Evolutionary conservation across 768 basidiomycete species (phyloP).

Genomic region (Boletales sp.): DNA sequence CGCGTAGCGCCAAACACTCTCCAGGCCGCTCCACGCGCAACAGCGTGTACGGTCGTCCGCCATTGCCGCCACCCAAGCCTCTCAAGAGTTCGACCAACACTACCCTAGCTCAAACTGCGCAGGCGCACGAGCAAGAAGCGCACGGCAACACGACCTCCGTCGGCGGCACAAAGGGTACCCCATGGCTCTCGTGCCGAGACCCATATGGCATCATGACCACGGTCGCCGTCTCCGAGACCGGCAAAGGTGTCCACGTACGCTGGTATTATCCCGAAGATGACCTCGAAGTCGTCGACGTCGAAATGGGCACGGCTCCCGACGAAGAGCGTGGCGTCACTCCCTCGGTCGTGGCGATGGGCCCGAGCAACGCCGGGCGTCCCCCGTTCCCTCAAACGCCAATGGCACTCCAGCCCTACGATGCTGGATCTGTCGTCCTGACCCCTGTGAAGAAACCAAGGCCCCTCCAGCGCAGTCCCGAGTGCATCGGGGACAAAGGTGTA

Average conservation of each 20-base stretch:
- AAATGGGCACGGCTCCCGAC: slow-evolving; percentile 12
- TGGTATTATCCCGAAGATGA: slow-evolving; percentile 15
- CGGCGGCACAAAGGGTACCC: neutral
- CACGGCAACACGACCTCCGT: neutral
- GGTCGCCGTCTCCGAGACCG: slow-evolving; percentile 18
- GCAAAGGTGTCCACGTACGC: slow-evolving; percentile 18
- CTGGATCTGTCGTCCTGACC: slow-evolving; percentile 29
- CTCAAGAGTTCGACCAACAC: slow-evolving; percentile 2
- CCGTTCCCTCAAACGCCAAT: slow-evolving; percentile 21
- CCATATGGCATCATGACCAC: slow-evolving; percentile 5
- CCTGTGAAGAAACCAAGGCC: slow-evolving; percentile 27
- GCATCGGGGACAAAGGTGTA: slow-evolving; percentile 29
- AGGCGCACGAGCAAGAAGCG: neutral
- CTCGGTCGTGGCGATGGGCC: neutral
- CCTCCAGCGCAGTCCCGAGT: slow-evolving; percentile 25
- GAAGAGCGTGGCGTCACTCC: slow-evolving; percentile 18
- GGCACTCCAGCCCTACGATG: slow-evolving; percentile 17
- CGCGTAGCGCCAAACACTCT: slow-evolving; percentile 17
- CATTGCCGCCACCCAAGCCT: slow-evolving; percentile 3
- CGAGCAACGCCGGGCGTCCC: neutral
- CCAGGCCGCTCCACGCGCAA: slow-evolving; percentile 21
- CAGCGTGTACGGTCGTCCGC: slow-evolving; percentile 18
- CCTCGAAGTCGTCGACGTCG: neutral
- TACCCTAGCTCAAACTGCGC: neutral
- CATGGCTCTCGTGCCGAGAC: slow-evolving; percentile 22